phyloP scores from a whole-genome alignment of 2,329 filamentous ascomycete species.

The Ophiostoma piceae region DNA sequence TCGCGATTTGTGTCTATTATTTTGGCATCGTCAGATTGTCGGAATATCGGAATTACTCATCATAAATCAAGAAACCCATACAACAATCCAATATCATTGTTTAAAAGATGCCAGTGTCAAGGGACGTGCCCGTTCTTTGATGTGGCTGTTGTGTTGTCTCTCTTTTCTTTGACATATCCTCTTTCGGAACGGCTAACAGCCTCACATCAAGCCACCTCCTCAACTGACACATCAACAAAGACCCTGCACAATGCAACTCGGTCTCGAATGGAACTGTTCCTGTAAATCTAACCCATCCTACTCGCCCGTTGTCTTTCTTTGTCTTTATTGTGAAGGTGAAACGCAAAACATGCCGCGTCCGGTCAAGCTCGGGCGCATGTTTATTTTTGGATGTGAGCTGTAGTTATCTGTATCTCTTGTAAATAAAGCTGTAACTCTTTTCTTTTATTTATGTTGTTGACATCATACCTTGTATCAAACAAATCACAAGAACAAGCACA shows the following conservation, averaged over 20 bases:
- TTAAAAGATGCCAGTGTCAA: neutral
- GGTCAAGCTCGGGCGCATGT: neutral
- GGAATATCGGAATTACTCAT: neutral
- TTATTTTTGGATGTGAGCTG: neutral
- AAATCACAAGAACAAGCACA: neutral
- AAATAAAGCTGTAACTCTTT: neutral
- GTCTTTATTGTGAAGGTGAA: neutral
- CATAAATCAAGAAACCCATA: neutral
- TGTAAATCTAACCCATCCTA: neutral
- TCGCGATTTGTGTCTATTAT: neutral
- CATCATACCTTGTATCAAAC: neutral
- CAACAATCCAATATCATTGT: neutral
- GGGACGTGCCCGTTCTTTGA: neutral
- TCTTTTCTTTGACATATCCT: conserved; percentile 15
- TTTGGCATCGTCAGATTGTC: no score
- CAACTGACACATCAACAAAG: neutral
- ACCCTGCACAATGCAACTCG: neutral
- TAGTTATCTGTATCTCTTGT: neutral
- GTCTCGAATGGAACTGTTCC: neutral
- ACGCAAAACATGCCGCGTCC: neutral
- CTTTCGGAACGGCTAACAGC: conserved; percentile 13
- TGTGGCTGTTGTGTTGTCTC: neutral
- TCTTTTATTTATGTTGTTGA: neutral
- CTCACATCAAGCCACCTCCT: neutral
- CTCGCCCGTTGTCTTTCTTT: neutral